A percentile compares a stretch with the other conserved stretches of the same genome.
Evolutionary conservation across 2,329 filamentous ascomycete species (phyloP).

Genomic region (Cladosporium austrohemisphaericum): DNA sequence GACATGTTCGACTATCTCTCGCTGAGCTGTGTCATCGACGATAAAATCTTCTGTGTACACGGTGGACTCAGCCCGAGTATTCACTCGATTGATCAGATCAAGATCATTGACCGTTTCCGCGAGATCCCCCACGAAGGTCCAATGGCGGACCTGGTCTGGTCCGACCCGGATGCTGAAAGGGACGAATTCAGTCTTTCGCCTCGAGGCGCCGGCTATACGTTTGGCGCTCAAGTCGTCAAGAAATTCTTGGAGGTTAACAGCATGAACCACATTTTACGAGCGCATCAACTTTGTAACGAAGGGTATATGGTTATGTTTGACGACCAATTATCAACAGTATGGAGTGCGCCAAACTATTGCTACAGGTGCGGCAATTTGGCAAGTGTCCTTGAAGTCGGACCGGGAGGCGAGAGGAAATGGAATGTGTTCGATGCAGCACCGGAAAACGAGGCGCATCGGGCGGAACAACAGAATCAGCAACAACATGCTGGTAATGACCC

Average conservation of each 20-base stretch:
- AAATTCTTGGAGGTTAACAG: conserved; percentile 97
- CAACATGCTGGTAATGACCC: conserved; percentile 66
- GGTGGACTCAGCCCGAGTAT: conserved; percentile 72
- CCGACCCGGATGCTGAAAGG: conserved; percentile 91
- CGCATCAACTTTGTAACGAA: conserved; percentile 98
- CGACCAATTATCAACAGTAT: conserved; percentile 89
- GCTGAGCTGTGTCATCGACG: conserved; percentile 93
- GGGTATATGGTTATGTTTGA: conserved; percentile 97
- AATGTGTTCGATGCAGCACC: conserved; percentile 97
- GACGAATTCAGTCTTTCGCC: conserved; percentile 96
- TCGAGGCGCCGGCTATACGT: conserved; percentile 92
- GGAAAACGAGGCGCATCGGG: conserved; percentile 85
- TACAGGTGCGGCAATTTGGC: conserved; percentile 87
- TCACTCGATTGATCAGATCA: conserved; percentile 98
- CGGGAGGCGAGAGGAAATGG: conserved; percentile 88
- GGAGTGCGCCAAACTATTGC: conserved; percentile 83
- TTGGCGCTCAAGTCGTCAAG: conserved; percentile 94
- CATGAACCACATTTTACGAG: conserved; percentile 95
- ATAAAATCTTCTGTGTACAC: conserved; percentile 98
- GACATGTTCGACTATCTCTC: conserved; percentile 99
- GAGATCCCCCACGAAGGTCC: conserved; percentile 98
- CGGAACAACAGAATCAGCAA: conserved; percentile 70
- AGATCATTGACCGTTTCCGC: conserved; percentile 97
- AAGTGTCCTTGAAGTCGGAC: conserved; percentile 92
- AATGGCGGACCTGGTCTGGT: conserved; percentile 99